Evolutionary conservation across 805 yeast genomes (phyloP), one percentile per base, ranked within the genome.

Genomic region (Starmera dryadoides): DNA sequence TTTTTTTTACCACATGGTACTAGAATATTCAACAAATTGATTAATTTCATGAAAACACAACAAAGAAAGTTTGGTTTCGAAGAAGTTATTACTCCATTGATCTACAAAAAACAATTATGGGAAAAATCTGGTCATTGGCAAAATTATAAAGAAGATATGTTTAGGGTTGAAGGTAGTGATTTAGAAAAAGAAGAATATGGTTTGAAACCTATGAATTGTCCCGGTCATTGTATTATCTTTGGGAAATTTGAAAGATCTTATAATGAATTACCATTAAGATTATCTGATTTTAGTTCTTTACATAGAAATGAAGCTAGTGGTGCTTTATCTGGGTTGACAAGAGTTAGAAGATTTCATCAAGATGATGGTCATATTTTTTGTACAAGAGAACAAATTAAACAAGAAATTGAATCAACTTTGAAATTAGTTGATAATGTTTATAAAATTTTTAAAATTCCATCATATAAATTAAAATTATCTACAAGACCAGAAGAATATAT

Each of bases 1-100:
- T 93, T 93, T 79, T 93, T 98, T 98, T 75, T 93, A 55, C 99
- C 99, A 37, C 98, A 91, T 58, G 99, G 99, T 66, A 81, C 99
- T 36, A 84, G 98, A 69, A 93, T 93, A 59, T 93, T 93, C 76
- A 86, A 86, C 66, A 77, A 86, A 42, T 72, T 93, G 63, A 79
- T 80, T 52, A 88, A 85, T 25, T 65, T 87, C 64, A 60, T 93
- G 67, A 79, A 89, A 68, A 59, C 64, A 39, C 95, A 93, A 69
- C 93, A 93, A 68, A 80, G 83, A 59, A 79, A 77, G 66, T 83
- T 98, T 66, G 98, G 97, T 30, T 93, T 84, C 63, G 96, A 93
- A 48, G 99, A 93, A 71, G 98, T 93, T 49, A 91, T 93, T 61
- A 89, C 98, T 45, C 99, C 99, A 57, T 93, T 93, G 71, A 93